These are phyloP conservation scores for Apophysomyces sp. DNA, from an alignment of 371 early-diverging fungal genomes.

Conservation along the genomic window DNA sequence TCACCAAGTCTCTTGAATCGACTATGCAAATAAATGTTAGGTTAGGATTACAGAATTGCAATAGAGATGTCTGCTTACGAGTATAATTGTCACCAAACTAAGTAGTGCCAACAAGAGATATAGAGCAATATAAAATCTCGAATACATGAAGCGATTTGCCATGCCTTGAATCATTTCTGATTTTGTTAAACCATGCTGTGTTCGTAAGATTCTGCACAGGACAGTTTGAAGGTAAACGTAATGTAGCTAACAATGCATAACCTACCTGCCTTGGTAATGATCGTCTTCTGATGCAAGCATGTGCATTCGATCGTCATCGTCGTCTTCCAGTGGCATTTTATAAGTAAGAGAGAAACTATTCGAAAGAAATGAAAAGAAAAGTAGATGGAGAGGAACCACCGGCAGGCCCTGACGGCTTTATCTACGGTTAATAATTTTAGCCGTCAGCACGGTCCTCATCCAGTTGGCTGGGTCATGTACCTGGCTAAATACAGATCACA, in stretches of 20 bases:
- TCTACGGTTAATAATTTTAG: not conserved
- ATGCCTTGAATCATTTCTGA: slow-evolving; percentile 69
- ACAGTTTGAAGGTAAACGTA: not conserved
- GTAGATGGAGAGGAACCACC: not conserved
- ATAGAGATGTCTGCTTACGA: slow-evolving; percentile 38
- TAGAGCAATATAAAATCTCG: slow-evolving; percentile 66
- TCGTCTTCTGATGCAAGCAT: slow-evolving; percentile 18
- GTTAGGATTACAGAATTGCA: not conserved
- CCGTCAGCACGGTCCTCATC: not conserved
- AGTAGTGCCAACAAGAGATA: slow-evolving; percentile 68
- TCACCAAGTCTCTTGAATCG: slow-evolving; percentile 46
- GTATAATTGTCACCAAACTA: slow-evolving; percentile 63
- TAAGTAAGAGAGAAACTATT: not conserved
- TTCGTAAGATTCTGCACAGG: slow-evolving; percentile 11
- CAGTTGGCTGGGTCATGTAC: too few species aligned
- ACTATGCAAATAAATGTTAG: slow-evolving; percentile 19
- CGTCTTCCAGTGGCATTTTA: slow-evolving; percentile 14
- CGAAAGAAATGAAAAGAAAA: not conserved
- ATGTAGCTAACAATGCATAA: not conserved
- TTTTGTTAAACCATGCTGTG: slow-evolving; percentile 57
- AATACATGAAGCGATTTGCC: slow-evolving; percentile 81
- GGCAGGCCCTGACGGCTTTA: not conserved
- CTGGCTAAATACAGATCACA: too few species aligned
- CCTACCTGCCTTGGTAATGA: slow-evolving; percentile 10
- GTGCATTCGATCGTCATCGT: slow-evolving; percentile 21